Conservation (phyloP, 345 rosid genomes). For the Boechera retrofracta region DNA sequence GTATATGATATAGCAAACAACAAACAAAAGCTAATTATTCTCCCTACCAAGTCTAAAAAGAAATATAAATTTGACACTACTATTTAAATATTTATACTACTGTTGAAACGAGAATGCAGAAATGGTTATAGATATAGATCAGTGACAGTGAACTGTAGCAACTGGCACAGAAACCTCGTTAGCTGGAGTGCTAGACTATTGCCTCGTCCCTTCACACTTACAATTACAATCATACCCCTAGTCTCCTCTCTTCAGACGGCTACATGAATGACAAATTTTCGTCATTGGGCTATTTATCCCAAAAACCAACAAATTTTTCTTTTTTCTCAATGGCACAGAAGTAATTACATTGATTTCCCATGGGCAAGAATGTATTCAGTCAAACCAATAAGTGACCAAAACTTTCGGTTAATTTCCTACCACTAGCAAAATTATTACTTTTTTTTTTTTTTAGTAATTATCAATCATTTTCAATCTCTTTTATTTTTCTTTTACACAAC, state of each 20-base stretch:
- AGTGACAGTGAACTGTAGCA: slow-evolving; percentile 43
- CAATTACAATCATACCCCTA: slow-evolving; percentile 17
- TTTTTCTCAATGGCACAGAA: neutral
- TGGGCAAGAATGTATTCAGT: slow-evolving; percentile 32
- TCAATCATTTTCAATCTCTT: slow-evolving; percentile 34
- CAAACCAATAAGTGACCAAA: slow-evolving; percentile 30
- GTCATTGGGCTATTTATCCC: neutral
- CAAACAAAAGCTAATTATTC: neutral
- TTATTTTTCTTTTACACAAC: neutral
- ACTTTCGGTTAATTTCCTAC: neutral
- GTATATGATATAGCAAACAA: neutral
- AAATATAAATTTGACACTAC: neutral
- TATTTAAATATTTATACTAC: neutral
- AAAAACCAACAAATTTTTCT: too few species aligned
- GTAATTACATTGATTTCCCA: neutral
- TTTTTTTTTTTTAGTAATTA: slow-evolving; percentile 16
- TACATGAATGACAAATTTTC: neutral
- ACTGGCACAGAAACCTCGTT: slow-evolving; percentile 39
- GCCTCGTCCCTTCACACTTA: too few species aligned
- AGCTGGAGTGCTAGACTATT: neutral
- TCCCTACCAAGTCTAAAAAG: slow-evolving; percentile 10
- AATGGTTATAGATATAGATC: slow-evolving; percentile 22
- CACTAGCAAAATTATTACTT: slow-evolving; percentile 36
- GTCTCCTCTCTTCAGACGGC: neutral
- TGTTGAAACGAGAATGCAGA: slow-evolving; percentile 22